Base-by-base conservation (phyloP, 1,139 yeast species). In the Blastobotrys persicus region DNA sequence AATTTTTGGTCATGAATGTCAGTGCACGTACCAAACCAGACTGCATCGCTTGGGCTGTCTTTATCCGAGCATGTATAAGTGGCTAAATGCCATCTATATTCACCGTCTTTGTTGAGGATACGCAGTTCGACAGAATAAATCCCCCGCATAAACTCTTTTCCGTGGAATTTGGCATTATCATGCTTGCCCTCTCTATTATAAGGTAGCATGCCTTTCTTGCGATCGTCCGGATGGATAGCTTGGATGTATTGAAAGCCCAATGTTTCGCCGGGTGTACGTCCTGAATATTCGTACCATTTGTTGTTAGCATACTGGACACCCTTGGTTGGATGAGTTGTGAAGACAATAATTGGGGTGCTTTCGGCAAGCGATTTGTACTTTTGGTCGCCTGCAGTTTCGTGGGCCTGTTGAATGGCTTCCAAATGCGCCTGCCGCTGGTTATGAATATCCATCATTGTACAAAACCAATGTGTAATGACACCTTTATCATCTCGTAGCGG, bases 381-480 rank as follows among this genome's bases (percentile, higher is more conserved):
- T 42, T 64, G 62, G 44, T 67, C 70, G 34, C 67, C 60, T 12
- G 64, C 69, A 14, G 65, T 58, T 40, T 65, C 65, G 42, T 62
- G 63, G 4, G 65, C 65, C 34, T 61, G 61, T 45, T 56, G 58
- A 26, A 62, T 49, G 1, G 68, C 67, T 35, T 63, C 67, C 9
- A 56, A 42, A 48, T 67, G 69, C 1, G 70, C 68, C 44, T 64
- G 53, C 11, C 61, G 59, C 52, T 67, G 68, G 33, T 60, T 65
- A 45, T 67, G 70, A 20, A 67, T 61, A 51, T 67, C 71, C 65
- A 66, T 65, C 62, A 63, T 58, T 5, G 70, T 66, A 31, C 69
- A 66, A 47, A 67, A 62, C 70, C 70, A 67, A 44, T 66, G 68
- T 3, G 65, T 62, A 11, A 65, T 61, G 2, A 61, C 55, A 7